Conservation (phyloP, 176 grass and related monocot genomes). For the Cymbopogon citratus region DNA sequence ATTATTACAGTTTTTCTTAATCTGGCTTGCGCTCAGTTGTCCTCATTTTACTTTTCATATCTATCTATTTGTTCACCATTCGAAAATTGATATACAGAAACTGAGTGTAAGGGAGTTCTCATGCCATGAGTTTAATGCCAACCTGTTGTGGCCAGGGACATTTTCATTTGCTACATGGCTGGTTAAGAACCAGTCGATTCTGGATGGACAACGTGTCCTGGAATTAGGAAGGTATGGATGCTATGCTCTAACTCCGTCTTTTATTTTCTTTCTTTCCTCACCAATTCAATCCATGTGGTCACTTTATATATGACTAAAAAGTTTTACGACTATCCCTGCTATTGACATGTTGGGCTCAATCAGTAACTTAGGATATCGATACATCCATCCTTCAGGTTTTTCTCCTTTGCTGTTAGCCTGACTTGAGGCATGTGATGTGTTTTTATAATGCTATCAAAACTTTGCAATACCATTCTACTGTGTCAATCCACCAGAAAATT, state of each 20-base stretch:
- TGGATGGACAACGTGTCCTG: slow-evolving; percentile 45
- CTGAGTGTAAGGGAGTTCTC: slow-evolving; percentile 76
- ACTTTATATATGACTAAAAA: neutral
- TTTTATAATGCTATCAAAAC: neutral
- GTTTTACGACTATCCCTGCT: neutral
- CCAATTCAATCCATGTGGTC: neutral
- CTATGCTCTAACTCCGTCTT: neutral
- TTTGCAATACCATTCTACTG: neutral
- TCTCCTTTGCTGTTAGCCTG: neutral
- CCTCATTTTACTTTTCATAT: neutral
- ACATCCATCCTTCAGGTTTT: neutral
- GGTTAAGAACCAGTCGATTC: slow-evolving; percentile 50
- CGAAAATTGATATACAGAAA: slow-evolving; percentile 44
- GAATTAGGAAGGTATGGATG: slow-evolving; percentile 80
- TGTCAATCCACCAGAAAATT: neutral
- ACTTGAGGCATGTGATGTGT: neutral
- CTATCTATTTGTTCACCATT: neutral
- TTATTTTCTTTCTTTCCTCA: neutral
- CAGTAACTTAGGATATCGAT: neutral
- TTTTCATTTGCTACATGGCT: slow-evolving; percentile 80
- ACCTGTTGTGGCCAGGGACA: slow-evolving; percentile 87
- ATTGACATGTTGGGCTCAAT: neutral
- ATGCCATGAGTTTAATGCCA: slow-evolving; percentile 82
- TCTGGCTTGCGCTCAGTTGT: neutral
- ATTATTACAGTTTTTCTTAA: neutral